These are phyloP conservation scores for Penicillium daleae DNA, from an alignment of 495 filamentous ascomycete genomes.

Conservation along the genomic window DNA sequence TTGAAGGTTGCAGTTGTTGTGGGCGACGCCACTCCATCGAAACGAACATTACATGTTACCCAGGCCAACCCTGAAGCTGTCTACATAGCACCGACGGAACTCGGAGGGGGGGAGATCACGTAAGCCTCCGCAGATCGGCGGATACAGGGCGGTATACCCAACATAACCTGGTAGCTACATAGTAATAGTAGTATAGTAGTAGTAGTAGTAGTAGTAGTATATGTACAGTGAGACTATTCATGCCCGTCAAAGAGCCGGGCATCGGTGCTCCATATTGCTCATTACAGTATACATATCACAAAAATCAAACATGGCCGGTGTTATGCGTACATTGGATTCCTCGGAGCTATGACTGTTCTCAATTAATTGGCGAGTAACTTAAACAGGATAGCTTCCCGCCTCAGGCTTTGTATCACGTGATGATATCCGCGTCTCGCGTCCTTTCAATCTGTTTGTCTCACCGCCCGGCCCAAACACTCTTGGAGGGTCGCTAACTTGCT, in stretches of 20 bases:
- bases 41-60: not conserved
- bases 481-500: not conserved
- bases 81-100: slow-evolving; percentile 16
- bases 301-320: too few relatives aligned
- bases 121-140: slow-evolving; percentile 10
- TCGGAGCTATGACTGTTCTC: too few relatives aligned
- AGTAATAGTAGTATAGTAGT: too few relatives aligned
- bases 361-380: too few relatives aligned
- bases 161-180: too few relatives aligned
- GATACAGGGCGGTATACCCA: too few relatives aligned
- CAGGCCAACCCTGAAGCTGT: not conserved
- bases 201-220: too few relatives aligned
- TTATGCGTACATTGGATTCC: too few relatives aligned
- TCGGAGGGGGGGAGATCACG: slow-evolving; percentile 15
- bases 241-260: too few relatives aligned
- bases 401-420: not conserved
- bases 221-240: too few relatives aligned
- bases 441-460: not conserved
- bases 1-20: slow-evolving; percentile 12
- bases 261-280: too few relatives aligned
- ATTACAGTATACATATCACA: too few relatives aligned
- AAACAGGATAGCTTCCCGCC: not conserved
- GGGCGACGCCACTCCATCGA: slow-evolving; percentile 1
- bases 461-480: slow-evolving; percentile 1
- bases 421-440: not conserved